Evolutionary conservation across 2,329 filamentous ascomycete genomes (phyloP), one percentile per base, ranked within the genome.

Genomic region (Pseudogymnoascus destructans): DNA sequence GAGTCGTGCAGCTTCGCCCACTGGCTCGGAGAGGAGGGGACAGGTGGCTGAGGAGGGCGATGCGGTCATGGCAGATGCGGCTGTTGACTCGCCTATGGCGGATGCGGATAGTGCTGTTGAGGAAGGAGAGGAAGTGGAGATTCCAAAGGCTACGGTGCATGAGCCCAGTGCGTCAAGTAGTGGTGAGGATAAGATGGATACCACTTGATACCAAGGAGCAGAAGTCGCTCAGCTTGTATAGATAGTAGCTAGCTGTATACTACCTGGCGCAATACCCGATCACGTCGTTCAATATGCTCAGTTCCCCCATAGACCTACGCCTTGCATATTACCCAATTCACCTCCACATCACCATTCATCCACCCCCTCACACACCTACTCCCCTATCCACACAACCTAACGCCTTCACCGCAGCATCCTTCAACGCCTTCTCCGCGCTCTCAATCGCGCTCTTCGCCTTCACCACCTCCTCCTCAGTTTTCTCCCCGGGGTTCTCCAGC

Each of bases 61-160:
- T 65, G 73, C 78, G 19, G 77, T 78, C 36, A 85, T 85, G 79
- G 74, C 75, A 8, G 81, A 82, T 60, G 73, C 74, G 23, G 72
- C 72, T 40, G 65, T 32, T 15, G 65, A 66, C 57, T 66, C 65
- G 21, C 64, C 63, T 5, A 68, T 68, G 65, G 64, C 52, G 13
- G 66, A 69, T 17, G 46, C 23, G 42, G 42, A 49, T 49, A 49
- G 32, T 36, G 17, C 25, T 33, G 5, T 36, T 35, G 52, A 55
- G 2, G 52, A 55, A 1, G 52, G 52, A 19, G 42, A 58, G 15
- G 59, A 61, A 11, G 59, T 17, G 11, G 76, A 75, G 59, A 73
- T 74, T 13, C 75, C 76, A 32, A 71, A 70, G 61, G 77, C 79
- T 57, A 74, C 71, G 17, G 72, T 82, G 55, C 76, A 81, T 60